Evolutionary conservation across 164 flowering plant species (phyloP).

Genomic region (Santalum album): DNA sequence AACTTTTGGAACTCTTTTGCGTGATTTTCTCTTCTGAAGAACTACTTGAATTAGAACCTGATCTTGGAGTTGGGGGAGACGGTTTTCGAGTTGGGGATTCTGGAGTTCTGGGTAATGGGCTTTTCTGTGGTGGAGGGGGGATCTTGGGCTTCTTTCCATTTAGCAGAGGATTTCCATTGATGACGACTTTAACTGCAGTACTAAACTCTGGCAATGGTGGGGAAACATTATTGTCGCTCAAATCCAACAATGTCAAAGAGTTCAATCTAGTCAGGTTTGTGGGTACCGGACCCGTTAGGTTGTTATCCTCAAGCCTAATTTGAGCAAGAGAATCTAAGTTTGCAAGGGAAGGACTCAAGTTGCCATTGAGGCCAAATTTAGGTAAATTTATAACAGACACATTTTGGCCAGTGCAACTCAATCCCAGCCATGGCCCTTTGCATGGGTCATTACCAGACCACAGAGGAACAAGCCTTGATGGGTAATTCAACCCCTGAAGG

Average conservation of each 20-base stretch:
- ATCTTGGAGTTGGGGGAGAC: conserved; percentile 11
- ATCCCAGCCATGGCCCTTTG: conserved; percentile 43
- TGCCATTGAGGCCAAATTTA: conserved; percentile 41
- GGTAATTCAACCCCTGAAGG: conserved; percentile 46
- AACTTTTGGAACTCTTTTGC: conserved; percentile 15
- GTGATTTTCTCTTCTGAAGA: conserved; percentile 9
- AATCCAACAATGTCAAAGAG: conserved; percentile 35
- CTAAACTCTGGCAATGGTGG: conserved; percentile 48
- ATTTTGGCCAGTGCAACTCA: conserved; percentile 29
- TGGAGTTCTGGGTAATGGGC: conserved; percentile 13
- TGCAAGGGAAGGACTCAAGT: conserved; percentile 54
- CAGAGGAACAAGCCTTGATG: conserved; percentile 31
- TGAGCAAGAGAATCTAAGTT: conserved; percentile 29
- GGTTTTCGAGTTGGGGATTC: conserved; percentile 8
- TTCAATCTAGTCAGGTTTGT: conserved; percentile 48
- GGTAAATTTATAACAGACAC: conserved; percentile 37
- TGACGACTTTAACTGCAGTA: conserved; percentile 21
- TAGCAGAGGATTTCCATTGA: conserved; percentile 37
- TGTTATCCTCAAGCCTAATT: conserved; percentile 36
- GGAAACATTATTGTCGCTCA: conserved; percentile 50
- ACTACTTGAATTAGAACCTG: conserved; percentile 7
- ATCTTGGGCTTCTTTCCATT: conserved; percentile 7
- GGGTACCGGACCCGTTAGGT: conserved; percentile 46
- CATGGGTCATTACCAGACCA: conserved; percentile 72
- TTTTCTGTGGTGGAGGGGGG: conserved; percentile 10